Evolutionary conservation across 2,329 filamentous ascomycete species (phyloP).

Genomic region (Keithomyces neogunnii): DNA sequence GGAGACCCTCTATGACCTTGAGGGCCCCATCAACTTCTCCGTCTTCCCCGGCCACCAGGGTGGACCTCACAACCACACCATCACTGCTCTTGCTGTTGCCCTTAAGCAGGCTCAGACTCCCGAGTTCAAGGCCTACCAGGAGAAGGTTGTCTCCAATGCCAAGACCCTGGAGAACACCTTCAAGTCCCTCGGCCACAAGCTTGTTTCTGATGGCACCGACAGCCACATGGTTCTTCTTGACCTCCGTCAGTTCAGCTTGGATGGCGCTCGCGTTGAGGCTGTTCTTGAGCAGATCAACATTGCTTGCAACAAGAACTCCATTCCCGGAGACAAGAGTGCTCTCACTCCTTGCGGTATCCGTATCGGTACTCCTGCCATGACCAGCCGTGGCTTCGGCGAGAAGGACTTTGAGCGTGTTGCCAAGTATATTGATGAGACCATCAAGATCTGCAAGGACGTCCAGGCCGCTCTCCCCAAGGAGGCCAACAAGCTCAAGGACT

Average conservation of each 20-base stretch:
- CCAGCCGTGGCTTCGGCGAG: conserved; percentile 84
- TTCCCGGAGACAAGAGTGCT: conserved; percentile 94
- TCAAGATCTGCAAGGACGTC: conserved; percentile 85
- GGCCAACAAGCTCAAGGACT: conserved; percentile 99
- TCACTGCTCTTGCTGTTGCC: conserved; percentile 90
- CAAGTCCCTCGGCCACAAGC: conserved; percentile 83
- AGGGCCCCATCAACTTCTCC: conserved; percentile 95
- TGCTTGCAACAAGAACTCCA: conserved; percentile 99
- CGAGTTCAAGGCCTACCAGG: conserved; percentile 91
- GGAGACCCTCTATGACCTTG: conserved; percentile 83
- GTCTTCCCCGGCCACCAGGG: conserved; percentile 99
- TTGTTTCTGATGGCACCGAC: conserved; percentile 93
- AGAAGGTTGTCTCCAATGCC: conserved; percentile 86
- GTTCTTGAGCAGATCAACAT: conserved; percentile 98
- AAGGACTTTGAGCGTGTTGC: conserved; percentile 89
- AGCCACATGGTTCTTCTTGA: conserved; percentile 96
- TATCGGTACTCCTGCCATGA: conserved; percentile 97
- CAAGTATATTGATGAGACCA: conserved; percentile 77
- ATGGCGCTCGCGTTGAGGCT: conserved; percentile 91
- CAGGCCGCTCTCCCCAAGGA: conserved; percentile 84
- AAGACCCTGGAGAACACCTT: conserved; percentile 81
- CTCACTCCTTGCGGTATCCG: conserved; percentile 91
- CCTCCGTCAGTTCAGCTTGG: conserved; percentile 76
- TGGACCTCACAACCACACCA: conserved; percentile 98
- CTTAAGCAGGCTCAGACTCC: conserved; percentile 85